Percentiles rank a stretch among this genome's conserved stretches.
These are phyloP conservation scores for Metschnikowia picachoensis DNA, from an alignment of 805 yeast genomes.

Conservation along the genomic window DNA sequence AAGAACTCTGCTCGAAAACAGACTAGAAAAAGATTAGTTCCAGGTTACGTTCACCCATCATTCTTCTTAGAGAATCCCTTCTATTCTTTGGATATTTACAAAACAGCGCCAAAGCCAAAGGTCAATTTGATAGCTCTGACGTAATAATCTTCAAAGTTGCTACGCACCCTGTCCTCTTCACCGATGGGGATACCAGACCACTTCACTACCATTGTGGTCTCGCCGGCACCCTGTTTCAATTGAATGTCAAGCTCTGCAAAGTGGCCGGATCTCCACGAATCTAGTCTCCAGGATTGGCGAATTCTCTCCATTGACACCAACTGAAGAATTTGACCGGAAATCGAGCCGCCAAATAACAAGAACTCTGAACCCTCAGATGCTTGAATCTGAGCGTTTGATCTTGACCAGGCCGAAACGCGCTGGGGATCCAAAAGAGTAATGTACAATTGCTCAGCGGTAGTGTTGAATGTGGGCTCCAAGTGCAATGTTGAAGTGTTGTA, in stretches of 20 bases:
- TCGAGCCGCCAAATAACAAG: constrained; percentile 82
- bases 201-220: constrained; percentile 72
- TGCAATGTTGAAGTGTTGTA: constrained; percentile 80
- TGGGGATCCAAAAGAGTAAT: constrained; percentile 71
- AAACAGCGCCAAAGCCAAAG: constrained; percentile 93
- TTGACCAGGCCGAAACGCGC: constrained; percentile 87
- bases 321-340: constrained; percentile 63
- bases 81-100: constrained; percentile 33
- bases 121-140: constrained; percentile 84
- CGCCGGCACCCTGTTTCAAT: constrained; percentile 76
- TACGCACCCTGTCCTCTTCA: constrained; percentile 82
- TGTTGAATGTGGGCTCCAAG: constrained; percentile 76
- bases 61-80: too few species aligned
- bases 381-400: constrained; percentile 61
- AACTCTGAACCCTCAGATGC: constrained; percentile 56
- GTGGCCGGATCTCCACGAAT: constrained; percentile 85
- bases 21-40: too few species aligned
- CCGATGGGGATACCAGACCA: constrained; percentile 94
- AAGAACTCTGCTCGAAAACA: too few species aligned
- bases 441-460: constrained; percentile 83
- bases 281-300: constrained; percentile 80
- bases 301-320: constrained; percentile 58
- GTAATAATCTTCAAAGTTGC: constrained; percentile 85
- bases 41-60: too few species aligned
- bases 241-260: constrained; percentile 63